A percentile compares a stretch with the other conserved stretches of the same genome.
Conservation (phyloP, 805 yeast species). For the Tetrapisispora arboricola region DNA sequence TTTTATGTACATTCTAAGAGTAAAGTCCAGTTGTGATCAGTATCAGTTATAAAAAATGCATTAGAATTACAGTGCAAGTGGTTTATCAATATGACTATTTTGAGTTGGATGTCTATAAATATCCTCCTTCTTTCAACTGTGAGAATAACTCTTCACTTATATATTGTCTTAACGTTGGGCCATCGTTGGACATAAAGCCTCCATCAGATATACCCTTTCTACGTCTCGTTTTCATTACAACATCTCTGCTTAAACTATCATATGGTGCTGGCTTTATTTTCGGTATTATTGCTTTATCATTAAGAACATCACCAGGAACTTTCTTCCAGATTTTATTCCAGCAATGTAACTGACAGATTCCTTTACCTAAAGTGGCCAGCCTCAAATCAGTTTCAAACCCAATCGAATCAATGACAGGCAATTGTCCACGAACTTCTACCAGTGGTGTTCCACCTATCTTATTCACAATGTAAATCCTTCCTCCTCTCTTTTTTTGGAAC, state of each 20-base stretch:
- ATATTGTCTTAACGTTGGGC: constrained; percentile 44
- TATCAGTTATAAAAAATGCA: no score
- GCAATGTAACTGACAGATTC: constrained; percentile 57
- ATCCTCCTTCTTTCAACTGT: constrained; percentile 42
- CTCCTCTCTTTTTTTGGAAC: constrained; percentile 63
- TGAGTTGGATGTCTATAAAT: constrained; percentile 15
- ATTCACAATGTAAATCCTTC: constrained; percentile 32
- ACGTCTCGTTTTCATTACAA: constrained; percentile 76
- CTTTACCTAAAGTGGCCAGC: constrained; percentile 67
- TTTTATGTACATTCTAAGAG: no score
- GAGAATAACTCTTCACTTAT: constrained; percentile 51
- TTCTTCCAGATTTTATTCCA: constrained; percentile 49
- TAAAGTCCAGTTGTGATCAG: no score
- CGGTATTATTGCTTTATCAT: constrained; percentile 50
- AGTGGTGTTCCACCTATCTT: constrained; percentile 71
- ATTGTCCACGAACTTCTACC: constrained; percentile 45
- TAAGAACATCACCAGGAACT: constrained; percentile 90
- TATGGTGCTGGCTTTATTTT: constrained; percentile 66
- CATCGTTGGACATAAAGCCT: constrained; percentile 23
- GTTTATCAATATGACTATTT: not conserved
- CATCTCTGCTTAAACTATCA: constrained; percentile 71
- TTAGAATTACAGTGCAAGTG: no score
- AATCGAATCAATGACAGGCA: constrained; percentile 85
- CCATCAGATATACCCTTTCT: constrained; percentile 79
- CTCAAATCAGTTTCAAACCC: constrained; percentile 86